These are phyloP conservation scores for Kandelia obovata DNA, from an alignment of 345 rosid species.

Conservation along the genomic window DNA sequence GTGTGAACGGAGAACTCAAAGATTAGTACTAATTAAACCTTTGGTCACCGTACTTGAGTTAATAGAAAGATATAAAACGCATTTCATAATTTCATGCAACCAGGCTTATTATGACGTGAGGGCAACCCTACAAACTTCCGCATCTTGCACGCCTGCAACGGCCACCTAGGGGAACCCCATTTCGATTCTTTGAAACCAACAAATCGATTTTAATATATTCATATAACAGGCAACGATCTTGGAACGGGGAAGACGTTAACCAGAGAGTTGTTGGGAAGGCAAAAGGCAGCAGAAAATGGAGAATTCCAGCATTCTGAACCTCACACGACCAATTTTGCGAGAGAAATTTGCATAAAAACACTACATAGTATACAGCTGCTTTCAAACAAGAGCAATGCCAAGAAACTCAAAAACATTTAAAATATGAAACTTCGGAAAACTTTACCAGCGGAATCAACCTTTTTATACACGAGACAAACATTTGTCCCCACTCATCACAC, in stretches of 20 bases:
- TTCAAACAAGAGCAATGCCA: not conserved
- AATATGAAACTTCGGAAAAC: slow-evolving; percentile 17
- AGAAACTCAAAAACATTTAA: not conserved
- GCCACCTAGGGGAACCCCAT: too few relatives aligned
- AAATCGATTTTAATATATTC: too few relatives aligned
- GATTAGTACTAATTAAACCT: not conserved
- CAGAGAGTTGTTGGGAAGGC: too few relatives aligned
- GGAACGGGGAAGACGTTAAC: too few relatives aligned
- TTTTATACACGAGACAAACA: slow-evolving; percentile 21
- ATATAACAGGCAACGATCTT: too few relatives aligned
- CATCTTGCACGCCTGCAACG: too few relatives aligned
- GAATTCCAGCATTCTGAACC: too few relatives aligned
- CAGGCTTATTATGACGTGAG: slow-evolving; percentile 10
- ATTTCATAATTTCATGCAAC: not conserved
- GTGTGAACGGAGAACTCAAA: not conserved
- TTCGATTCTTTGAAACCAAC: slow-evolving; percentile 12
- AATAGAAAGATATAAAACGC: slow-evolving; percentile 12
- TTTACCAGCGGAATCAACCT: slow-evolving; percentile 13
- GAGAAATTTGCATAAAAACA: too few relatives aligned
- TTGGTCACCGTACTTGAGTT: not conserved
- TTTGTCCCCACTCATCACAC: slow-evolving; percentile 14
- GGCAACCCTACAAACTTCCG: slow-evolving; percentile 1
- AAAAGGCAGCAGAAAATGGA: too few relatives aligned
- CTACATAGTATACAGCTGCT: not conserved
- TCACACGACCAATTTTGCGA: too few relatives aligned